Conservation (phyloP, 768 basidiomycete genomes). For the Cyathus striatus region DNA sequence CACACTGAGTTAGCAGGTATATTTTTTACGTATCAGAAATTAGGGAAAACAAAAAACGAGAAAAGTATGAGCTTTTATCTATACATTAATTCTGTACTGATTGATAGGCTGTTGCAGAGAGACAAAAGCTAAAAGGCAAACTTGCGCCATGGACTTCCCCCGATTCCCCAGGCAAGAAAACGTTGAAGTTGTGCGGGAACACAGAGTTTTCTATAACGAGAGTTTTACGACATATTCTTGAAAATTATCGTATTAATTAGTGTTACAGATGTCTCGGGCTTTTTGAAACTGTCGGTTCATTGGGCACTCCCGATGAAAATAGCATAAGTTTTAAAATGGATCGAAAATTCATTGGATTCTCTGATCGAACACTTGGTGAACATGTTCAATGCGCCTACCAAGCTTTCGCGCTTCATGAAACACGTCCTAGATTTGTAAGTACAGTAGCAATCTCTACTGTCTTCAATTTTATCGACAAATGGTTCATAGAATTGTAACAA, state of each 20-base stretch:
- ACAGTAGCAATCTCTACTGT: neutral
- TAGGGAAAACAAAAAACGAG: slow-evolving; percentile 47
- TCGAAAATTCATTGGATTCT: slow-evolving; percentile 59
- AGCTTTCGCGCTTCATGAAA: slow-evolving; percentile 66
- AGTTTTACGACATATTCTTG: neutral
- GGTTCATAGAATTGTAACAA: slow-evolving; percentile 49
- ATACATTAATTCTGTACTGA: neutral
- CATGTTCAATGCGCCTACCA: slow-evolving; percentile 67
- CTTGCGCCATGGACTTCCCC: slow-evolving; percentile 50
- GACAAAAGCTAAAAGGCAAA: slow-evolving; percentile 37
- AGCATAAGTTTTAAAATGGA: slow-evolving; percentile 36
- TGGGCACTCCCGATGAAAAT: slow-evolving; percentile 67
- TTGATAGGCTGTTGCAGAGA: slow-evolving; percentile 13
- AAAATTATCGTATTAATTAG: slow-evolving; percentile 2
- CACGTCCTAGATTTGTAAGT: slow-evolving; percentile 57
- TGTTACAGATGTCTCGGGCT: slow-evolving; percentile 54
- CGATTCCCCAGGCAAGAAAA: slow-evolving; percentile 46
- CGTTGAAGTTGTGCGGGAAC: slow-evolving; percentile 40
- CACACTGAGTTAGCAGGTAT: slow-evolving; percentile 71
- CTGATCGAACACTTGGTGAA: slow-evolving; percentile 50
- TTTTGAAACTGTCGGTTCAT: slow-evolving; percentile 76
- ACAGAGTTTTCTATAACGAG: slow-evolving; percentile 61
- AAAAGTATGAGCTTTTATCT: slow-evolving; percentile 39
- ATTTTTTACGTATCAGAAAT: slow-evolving; percentile 55
- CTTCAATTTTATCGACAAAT: neutral